phyloP scores from a whole-genome alignment of 495 filamentous ascomycete genomes.

The Aspergillus cavernicola region DNA sequence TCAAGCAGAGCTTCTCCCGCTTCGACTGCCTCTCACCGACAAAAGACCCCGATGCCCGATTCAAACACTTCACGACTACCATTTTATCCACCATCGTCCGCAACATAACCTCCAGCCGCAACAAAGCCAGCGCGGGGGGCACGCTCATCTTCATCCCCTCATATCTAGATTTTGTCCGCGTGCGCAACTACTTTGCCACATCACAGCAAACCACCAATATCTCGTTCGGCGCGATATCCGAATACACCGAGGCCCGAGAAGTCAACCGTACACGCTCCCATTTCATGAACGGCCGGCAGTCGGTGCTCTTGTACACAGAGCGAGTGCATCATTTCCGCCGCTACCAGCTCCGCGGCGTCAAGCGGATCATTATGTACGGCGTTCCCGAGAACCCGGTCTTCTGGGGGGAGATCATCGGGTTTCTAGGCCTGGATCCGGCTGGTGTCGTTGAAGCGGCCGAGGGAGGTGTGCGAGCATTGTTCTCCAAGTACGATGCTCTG shows the following conservation, averaged over 20 bases:
- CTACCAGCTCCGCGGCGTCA: slow-evolving; percentile 74
- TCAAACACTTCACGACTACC: slow-evolving; percentile 81
- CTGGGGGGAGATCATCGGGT: slow-evolving; percentile 82
- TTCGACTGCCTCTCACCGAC: slow-evolving; percentile 65
- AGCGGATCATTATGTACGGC: slow-evolving; percentile 77
- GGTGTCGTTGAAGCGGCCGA: slow-evolving; percentile 35
- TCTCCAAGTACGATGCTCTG: slow-evolving; percentile 84
- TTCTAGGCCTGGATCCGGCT: slow-evolving; percentile 49
- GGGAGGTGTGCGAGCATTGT: slow-evolving; percentile 62
- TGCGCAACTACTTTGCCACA: slow-evolving; percentile 87
- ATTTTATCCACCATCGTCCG: slow-evolving; percentile 71
- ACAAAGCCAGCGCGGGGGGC: slow-evolving; percentile 41
- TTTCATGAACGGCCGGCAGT: slow-evolving; percentile 77
- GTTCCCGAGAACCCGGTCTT: slow-evolving; percentile 86
- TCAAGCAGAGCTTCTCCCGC: slow-evolving; percentile 88
- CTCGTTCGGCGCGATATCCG: slow-evolving; percentile 81
- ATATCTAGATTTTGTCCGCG: slow-evolving; percentile 88
- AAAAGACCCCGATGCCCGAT: slow-evolving; percentile 82
- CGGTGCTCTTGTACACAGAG: slow-evolving; percentile 84
- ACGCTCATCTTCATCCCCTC: slow-evolving; percentile 84
- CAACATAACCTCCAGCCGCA: slow-evolving; percentile 42
- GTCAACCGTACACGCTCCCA: slow-evolving; percentile 80
- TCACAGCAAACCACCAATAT: slow-evolving; percentile 61
- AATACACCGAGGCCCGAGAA: slow-evolving; percentile 75
- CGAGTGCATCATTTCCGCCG: slow-evolving; percentile 92